Base-by-base conservation (phyloP, 1,139 yeast species). In the Debaryomyces fabryi region DNA sequence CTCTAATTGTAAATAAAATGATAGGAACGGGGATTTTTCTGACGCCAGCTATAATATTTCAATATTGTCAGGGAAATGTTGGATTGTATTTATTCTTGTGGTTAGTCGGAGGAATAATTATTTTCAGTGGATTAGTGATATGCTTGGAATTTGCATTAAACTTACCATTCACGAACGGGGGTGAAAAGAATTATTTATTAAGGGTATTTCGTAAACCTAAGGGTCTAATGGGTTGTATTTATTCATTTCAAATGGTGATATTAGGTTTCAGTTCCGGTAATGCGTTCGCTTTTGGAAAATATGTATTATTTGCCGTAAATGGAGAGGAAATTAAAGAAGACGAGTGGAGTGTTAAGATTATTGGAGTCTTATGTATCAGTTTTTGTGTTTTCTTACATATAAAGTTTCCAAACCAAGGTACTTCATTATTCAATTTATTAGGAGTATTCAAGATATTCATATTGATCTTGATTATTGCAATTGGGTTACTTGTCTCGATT, bases 1-100 rank as follows among this genome's bases (percentile, higher is more conserved):
- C 74, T 4, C 67, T 78, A 29, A 76, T 77, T 37, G 74, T 76
- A 49, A 78, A 78, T 58, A 78, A 76, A 54, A 78, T 78, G 77
- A 71, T 78, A 5, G 82, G 82, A 0, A 78, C 82, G 0, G 82
- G 82, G 1, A 76, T 78, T 24, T 78, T 76, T 56, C 72, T 72
- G 63, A 77, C 79, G 13, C 82, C 82, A 0, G 69, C 80, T 1
- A 69, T 78, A 39, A 76, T 78, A 18, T 74, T 73, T 52, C 69
- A 71, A 45, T 74, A 73, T 49, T 64, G 76, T 40, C 64, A 71
- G 39, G 82, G 82, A 1, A 73, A 74, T 41, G 72, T 76, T 5
- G 74, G 75, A 0, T 55, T 73, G 2, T 74, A 72, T 41, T 58
- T 78, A 13, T 43, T 57, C 3, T 56, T 78, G n/a, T 78, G 79